phyloP scores from a whole-genome alignment of 2,329 filamentous ascomycete species.

The Aspergillus oerlinghausenensis region DNA sequence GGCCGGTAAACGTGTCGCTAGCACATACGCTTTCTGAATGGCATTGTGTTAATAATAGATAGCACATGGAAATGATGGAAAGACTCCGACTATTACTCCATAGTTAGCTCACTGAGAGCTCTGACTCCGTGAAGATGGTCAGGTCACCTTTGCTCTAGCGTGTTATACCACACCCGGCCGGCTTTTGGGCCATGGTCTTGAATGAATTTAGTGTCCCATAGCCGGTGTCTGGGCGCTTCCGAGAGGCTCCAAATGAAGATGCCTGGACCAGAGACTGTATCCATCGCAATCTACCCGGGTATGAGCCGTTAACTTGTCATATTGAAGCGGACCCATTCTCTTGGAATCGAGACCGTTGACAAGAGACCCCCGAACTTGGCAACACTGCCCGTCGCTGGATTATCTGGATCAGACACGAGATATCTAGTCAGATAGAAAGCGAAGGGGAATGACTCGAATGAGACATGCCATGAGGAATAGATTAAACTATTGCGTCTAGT shows the following conservation, averaged over 20 bases:
- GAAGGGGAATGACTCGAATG: background rate
- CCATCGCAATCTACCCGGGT: background rate
- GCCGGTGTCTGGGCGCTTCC: background rate
- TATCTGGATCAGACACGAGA: background rate
- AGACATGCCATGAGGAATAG: background rate
- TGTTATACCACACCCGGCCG: constrained; percentile 6
- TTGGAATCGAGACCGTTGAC: background rate
- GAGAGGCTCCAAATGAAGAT: background rate
- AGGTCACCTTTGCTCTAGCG: constrained; percentile 5
- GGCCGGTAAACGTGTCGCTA: constrained; percentile 53
- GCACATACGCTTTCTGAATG: background rate
- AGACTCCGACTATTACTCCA: background rate
- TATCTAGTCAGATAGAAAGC: background rate
- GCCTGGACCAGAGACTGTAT: background rate
- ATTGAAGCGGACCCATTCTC: background rate
- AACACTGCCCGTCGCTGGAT: background rate
- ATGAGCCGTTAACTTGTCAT: background rate
- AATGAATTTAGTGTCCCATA: background rate
- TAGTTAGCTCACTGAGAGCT: background rate
- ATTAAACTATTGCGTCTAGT: background rate
- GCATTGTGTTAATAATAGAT: background rate
- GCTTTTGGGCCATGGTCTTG: background rate
- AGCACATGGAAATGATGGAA: background rate
- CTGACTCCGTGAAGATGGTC: background rate
- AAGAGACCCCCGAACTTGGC: background rate